A percentile compares a stretch with the other conserved stretches of the same genome.
phyloP scores from a whole-genome alignment of 768 basidiomycete species.

The Trametes cingulata region DNA sequence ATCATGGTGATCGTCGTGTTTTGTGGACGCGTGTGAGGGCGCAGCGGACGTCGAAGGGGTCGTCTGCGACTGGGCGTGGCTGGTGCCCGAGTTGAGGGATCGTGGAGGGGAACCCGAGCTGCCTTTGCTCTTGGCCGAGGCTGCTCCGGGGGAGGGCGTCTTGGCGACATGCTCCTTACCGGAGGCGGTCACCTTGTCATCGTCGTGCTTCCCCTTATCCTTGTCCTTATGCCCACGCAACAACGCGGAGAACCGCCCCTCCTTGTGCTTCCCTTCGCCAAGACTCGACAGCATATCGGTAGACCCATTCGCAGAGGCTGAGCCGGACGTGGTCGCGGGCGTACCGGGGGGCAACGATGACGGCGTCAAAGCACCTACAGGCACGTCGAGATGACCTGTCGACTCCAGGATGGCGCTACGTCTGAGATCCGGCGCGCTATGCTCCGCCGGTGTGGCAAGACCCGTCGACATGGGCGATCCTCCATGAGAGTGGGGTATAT shows the following conservation, averaged over 20 bases:
- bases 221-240: constrained; percentile 39
- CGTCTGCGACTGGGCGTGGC: constrained; percentile 11
- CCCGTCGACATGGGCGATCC: constrained; percentile 26
- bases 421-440: constrained; percentile 36
- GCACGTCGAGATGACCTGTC: constrained; percentile 33
- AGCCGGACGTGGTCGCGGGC: constrained; percentile 11
- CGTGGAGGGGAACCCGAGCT: constrained; percentile 30
- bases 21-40: constrained; percentile 18
- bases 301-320: constrained; percentile 11
- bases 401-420: constrained; percentile 40
- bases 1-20: constrained; percentile 12
- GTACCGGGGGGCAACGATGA: constrained; percentile 13
- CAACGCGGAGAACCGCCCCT: constrained; percentile 34
- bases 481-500: constrained; percentile 61
- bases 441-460: constrained; percentile 26
- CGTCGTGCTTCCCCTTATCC: constrained; percentile 27
- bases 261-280: constrained; percentile 25
- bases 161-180: constrained; percentile 19
- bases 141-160: constrained; percentile 33
- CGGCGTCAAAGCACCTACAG: constrained; percentile 28
- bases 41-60: constrained; percentile 4
- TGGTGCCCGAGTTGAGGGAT: constrained; percentile 23
- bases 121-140: constrained; percentile 29
- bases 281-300: constrained; percentile 15
- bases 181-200: constrained; percentile 27